Evolutionary conservation across 768 basidiomycete genomes (phyloP).

Genomic region (Sarcodon aspratus): DNA sequence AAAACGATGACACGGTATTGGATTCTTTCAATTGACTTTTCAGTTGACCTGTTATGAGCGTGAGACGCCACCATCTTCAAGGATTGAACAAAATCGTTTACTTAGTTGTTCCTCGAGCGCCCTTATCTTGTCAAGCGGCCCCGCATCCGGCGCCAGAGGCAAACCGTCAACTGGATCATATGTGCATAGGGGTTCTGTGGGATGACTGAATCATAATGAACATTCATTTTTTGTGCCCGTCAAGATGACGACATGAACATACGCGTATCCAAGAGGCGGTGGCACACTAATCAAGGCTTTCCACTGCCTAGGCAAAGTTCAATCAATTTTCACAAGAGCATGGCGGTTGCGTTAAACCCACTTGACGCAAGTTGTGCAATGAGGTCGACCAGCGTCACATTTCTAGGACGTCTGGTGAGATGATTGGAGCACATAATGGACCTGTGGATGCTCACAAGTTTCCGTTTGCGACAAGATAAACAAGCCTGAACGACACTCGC

Average conservation of each 20-base stretch:
- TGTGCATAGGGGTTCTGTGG: constrained; percentile 73
- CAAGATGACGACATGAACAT: constrained; percentile 17
- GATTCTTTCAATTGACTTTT: constrained; percentile 52
- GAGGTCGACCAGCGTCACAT: constrained; percentile 81
- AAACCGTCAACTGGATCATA: constrained; percentile 84
- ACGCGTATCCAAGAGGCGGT: constrained; percentile 80
- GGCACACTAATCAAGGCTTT: constrained; percentile 74
- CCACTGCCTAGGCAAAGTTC: constrained; percentile 51
- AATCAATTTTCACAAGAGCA: neutral
- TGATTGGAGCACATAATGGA: constrained; percentile 3
- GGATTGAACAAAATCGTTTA: constrained; percentile 18
- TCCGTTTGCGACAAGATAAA: constrained; percentile 73
- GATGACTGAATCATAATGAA: constrained; percentile 41
- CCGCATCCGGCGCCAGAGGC: constrained; percentile 62
- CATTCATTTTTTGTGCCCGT: constrained; percentile 6
- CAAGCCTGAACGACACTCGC: constrained; percentile 41
- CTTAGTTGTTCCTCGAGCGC: constrained; percentile 71
- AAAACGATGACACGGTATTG: constrained; percentile 22
- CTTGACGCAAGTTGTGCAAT: constrained; percentile 81
- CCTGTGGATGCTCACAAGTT: constrained; percentile 46
- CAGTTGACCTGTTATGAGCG: constrained; percentile 37
- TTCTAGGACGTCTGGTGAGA: constrained; percentile 34
- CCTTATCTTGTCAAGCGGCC: constrained; percentile 70
- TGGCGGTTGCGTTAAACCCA: constrained; percentile 22
- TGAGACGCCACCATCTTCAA: neutral